Evolutionary conservation across 148 eudicot species (phyloP).

Genomic region (Vaccinium vitisidaea): DNA sequence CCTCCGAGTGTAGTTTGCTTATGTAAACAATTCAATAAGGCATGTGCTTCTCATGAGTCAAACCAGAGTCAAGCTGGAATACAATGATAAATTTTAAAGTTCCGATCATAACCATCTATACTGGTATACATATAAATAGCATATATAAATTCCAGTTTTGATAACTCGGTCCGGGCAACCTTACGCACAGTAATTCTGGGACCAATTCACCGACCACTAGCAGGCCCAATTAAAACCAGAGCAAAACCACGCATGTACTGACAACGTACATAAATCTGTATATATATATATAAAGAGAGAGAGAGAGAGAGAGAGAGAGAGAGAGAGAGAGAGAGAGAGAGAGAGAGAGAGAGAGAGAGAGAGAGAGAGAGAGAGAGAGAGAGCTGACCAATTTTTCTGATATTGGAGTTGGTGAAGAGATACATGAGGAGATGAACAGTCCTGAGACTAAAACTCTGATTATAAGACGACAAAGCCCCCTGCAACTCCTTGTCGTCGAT

Average conservation of each 20-base stretch:
- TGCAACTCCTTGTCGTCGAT: conserved; percentile 92
- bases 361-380: background rate
- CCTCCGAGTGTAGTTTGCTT: background rate
- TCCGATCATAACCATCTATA: background rate
- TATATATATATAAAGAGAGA: background rate
- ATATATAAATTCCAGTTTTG: too few relatives aligned
- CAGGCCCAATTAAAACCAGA: background rate
- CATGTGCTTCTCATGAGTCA: background rate
- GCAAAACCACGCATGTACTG: background rate
- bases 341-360: background rate
- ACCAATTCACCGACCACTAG: background rate
- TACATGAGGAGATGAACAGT: conserved; percentile 92
- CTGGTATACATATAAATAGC: background rate
- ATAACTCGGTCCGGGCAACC: background rate
- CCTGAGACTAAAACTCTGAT: conserved; percentile 73
- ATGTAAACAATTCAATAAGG: background rate
- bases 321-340: too few relatives aligned
- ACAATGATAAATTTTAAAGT: background rate
- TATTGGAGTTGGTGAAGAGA: conserved; percentile 60
- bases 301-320: background rate
- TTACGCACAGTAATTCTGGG: background rate
- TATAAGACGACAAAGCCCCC: conserved; percentile 64
- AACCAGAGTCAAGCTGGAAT: background rate
- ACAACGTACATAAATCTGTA: too few relatives aligned
- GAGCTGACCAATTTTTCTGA: conserved; percentile 66